phyloP scores from a whole-genome alignment of 2,329 filamentous ascomycete genomes.

The Plectosphaerella plurivora region DNA sequence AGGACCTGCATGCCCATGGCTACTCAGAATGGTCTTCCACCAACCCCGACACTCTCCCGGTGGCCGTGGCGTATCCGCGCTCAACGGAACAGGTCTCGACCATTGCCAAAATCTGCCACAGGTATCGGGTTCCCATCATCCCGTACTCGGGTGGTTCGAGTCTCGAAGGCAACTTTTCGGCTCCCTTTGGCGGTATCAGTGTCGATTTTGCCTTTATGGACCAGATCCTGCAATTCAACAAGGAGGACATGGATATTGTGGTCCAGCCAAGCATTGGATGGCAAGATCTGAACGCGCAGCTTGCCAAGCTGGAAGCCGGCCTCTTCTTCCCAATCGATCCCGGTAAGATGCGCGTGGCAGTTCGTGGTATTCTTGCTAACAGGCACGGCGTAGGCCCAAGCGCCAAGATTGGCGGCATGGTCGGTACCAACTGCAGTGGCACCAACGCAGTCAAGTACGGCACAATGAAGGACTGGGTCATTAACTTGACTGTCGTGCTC shows the following conservation, averaged over 20 bases:
- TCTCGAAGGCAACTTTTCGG: slow-evolving; percentile 85
- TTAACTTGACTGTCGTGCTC: slow-evolving; percentile 76
- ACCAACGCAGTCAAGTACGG: slow-evolving; percentile 79
- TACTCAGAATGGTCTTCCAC: slow-evolving; percentile 64
- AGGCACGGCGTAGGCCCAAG: slow-evolving; percentile 36
- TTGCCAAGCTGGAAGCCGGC: slow-evolving; percentile 61
- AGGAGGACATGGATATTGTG: slow-evolving; percentile 87
- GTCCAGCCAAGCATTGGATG: slow-evolving; percentile 90
- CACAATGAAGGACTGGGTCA: slow-evolving; percentile 85
- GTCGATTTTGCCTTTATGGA: slow-evolving; percentile 91
- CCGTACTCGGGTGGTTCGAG: slow-evolving; percentile 84
- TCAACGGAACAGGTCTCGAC: slow-evolving; percentile 55
- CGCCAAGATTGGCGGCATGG: slow-evolving; percentile 78
- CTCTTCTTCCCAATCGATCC: slow-evolving; percentile 92
- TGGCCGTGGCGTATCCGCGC: slow-evolving; percentile 61
- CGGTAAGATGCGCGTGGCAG: neutral
- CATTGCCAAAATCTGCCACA: slow-evolving; percentile 67
- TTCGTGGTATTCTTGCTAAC: neutral
- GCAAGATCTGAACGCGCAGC: slow-evolving; percentile 77
- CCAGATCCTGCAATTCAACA: slow-evolving; percentile 71
- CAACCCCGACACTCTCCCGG: slow-evolving; percentile 56
- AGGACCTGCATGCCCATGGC: slow-evolving; percentile 58
- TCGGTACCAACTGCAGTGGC: slow-evolving; percentile 72
- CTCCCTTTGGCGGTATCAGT: slow-evolving; percentile 80
- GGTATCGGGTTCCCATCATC: slow-evolving; percentile 77